A percentile compares a stretch with the other conserved stretches of the same genome.
Conservation (phyloP, 1,139 yeast species). For the Candida tunisiensis region DNA sequence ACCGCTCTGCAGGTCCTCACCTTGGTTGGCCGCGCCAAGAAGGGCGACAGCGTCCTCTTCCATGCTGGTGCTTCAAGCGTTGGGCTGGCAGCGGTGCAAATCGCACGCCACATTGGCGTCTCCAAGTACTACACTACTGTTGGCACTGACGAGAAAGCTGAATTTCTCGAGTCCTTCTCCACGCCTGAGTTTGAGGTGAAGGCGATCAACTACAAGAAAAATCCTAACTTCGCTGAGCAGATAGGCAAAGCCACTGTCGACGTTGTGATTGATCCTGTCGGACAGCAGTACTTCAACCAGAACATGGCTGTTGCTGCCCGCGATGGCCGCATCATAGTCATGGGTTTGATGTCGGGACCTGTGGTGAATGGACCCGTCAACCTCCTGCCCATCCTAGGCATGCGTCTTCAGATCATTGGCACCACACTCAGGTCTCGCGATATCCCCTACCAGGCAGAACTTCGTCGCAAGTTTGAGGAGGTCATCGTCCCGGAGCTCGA, state of each 20-base stretch:
- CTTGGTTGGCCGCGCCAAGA: too few species aligned
- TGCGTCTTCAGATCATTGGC: constrained; percentile 14
- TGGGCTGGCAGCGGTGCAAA: constrained; percentile 20
- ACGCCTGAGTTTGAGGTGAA: constrained; percentile 10
- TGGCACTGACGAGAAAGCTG: constrained; percentile 12
- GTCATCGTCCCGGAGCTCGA: constrained; percentile 12
- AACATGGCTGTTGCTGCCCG: constrained; percentile 10
- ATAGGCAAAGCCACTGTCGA: constrained; percentile 12
- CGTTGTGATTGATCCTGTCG: constrained; percentile 20
- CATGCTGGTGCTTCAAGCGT: constrained; percentile 21
- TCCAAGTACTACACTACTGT: constrained; percentile 18
- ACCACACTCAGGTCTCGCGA: constrained; percentile 16
- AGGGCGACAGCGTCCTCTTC: constrained; percentile 15
- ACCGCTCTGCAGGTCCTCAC: too few species aligned
- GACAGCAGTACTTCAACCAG: constrained; percentile 11
- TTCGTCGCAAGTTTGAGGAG: constrained; percentile 11
- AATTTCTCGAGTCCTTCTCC: constrained; percentile 7
- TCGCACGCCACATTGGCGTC: constrained; percentile 20
- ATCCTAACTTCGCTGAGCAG: constrained; percentile 11
- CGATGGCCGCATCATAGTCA: constrained; percentile 16
- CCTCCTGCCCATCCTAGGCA: constrained; percentile 10
- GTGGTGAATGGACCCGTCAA: constrained; percentile 9
- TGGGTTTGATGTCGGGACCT: constrained; percentile 14
- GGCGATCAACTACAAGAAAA: constrained; percentile 14
- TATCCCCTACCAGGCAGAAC: constrained; percentile 11